Evolutionary conservation across 306 rosid genomes (phyloP).

Genomic region (Vachellia pachyceras): DNA sequence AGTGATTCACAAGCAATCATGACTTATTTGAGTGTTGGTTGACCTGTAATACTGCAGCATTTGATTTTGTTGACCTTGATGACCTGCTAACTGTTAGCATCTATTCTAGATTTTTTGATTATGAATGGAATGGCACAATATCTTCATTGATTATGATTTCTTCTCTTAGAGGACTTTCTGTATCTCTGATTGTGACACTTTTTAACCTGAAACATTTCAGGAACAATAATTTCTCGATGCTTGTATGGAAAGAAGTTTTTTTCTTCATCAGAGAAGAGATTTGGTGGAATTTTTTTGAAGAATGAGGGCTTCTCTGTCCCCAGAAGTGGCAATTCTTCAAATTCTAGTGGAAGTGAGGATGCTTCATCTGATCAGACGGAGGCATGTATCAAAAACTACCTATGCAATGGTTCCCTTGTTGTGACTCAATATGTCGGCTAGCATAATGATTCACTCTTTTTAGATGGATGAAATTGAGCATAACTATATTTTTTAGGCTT

Average conservation of each 20-base stretch:
- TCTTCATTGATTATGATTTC: constrained; percentile 21
- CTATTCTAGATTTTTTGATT: constrained; percentile 5
- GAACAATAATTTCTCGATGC: constrained; percentile 44
- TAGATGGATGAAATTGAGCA: constrained; percentile 8
- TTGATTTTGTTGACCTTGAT: constrained; percentile 16
- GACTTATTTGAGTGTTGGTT: background rate
- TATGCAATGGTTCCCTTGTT: constrained; percentile 11
- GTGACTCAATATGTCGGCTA: constrained; percentile 3
- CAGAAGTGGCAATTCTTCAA: constrained; percentile 58
- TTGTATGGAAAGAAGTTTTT: constrained; percentile 44
- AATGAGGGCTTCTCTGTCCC: constrained; percentile 43
- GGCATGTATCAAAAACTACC: constrained; percentile 55
- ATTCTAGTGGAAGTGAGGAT: constrained; percentile 53
- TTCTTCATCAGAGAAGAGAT: constrained; percentile 46
- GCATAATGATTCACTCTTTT: background rate
- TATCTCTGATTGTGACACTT: background rate
- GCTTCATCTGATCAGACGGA: constrained; percentile 57
- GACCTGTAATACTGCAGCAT: background rate
- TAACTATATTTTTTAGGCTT: constrained; percentile 18
- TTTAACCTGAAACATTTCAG: constrained; percentile 44
- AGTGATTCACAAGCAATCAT: background rate
- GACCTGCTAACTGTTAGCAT: background rate
- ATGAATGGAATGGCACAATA: background rate
- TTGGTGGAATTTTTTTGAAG: constrained; percentile 26
- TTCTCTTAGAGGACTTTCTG: constrained; percentile 14